Evolutionary conservation across 1,139 yeast species (phyloP), one percentile per base, ranked within the genome.

Genomic region (Suhomyces yuchorum): DNA sequence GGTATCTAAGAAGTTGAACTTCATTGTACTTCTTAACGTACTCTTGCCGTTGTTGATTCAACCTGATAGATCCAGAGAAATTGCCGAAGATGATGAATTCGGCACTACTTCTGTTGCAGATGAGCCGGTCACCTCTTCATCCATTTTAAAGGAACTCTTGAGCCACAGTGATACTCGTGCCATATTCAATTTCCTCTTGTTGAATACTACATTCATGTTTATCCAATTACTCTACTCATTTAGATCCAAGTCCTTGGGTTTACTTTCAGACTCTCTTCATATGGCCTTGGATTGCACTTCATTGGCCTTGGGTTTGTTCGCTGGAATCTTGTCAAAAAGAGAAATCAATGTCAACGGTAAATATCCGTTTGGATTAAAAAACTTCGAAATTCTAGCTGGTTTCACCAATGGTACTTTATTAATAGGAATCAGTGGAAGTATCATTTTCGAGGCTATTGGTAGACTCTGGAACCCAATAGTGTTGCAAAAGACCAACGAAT

Each of bases 251-350:
- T 92, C 98, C 0, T 71, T 95, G 36, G 98, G 99, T 8, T 73
- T 95, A 23, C 70, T 95, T 42, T 90, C 97, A 7, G 99, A 95
- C 61, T 90, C 97, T 3, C 75, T 93, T 44, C 99, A 93, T 66
- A 93, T 93, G 99, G 89, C 96, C 3, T 75, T 93, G 49, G 99
- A 93, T 66, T 93, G 99, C 64, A 77, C 91, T 1, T 96, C 99
- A 0, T 71, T 93, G 46, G 84, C 95, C 3, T 80, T 95, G 24
- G 99, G 99, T 0, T 72, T 95, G 4, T 78, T 93, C 26, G 99
- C 99, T 0, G 90, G 96, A 18, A 80, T 78, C 3, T 60, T 80
- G 22, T 74, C 81, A 41, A 78, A 78, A 47, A 66, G 69, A 26
- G 70, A 71, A 12, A 64, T 70, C 42, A 68, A 74, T 46, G 82